Conservation (phyloP, 768 basidiomycete species). For the Inosperma sp. region DNA sequence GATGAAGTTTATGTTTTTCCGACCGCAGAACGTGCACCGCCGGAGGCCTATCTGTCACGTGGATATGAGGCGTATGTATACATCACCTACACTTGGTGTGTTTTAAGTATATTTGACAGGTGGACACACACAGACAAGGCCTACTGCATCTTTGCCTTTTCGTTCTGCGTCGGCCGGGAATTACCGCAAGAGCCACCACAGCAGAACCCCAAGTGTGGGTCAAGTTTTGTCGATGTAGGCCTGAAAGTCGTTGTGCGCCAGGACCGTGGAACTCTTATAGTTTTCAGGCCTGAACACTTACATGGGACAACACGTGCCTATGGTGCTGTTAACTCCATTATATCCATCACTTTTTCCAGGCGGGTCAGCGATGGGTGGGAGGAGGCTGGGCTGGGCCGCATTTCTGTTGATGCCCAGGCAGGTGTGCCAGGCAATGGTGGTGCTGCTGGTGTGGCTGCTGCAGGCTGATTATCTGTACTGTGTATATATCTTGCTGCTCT, state of each 20-base stretch:
- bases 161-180: not conserved
- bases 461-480: too few relatives aligned
- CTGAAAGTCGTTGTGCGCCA: not conserved
- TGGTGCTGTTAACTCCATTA: not conserved
- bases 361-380: too few relatives aligned
- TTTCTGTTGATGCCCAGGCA: too few relatives aligned
- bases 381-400: too few relatives aligned
- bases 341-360: too few relatives aligned
- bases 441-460: too few relatives aligned
- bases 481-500: too few relatives aligned
- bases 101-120: not conserved
- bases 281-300: not conserved
- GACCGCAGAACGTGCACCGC: slow-evolving; percentile 2
- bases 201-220: not conserved
- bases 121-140: not conserved
- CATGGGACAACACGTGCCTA: not conserved
- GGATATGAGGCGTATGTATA: slow-evolving; percentile 8
- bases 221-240: slow-evolving; percentile 1
- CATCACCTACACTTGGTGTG: too few relatives aligned
- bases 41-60: slow-evolving; percentile 2
- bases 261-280: not conserved
- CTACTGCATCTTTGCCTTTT: not conserved
- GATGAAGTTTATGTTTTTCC: slow-evolving; percentile 1
- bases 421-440: too few relatives aligned
- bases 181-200: not conserved